Base-by-base conservation (phyloP, 1,284 basidiomycete species). In the Polyporus tsugae region DNA sequence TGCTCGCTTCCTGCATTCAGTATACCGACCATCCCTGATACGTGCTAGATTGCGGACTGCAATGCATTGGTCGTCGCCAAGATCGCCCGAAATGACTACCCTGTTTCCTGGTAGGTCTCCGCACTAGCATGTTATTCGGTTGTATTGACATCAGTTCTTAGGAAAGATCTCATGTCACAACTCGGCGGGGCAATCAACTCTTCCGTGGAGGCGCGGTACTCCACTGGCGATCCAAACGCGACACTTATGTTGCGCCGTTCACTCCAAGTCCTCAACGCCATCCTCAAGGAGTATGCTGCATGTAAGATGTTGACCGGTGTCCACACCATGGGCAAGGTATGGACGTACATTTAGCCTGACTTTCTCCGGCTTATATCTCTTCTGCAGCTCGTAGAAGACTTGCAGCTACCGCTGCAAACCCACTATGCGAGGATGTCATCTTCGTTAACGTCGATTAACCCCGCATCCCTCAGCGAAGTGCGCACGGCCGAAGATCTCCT, bases 51-150 rank as follows among this genome's bases (percentile, higher is more conserved):
- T 69, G 86, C 91, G 36, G 83, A 89, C 67, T 92, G 89, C 75
- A 95, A 94, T 71, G 84, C 91, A 74, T 75, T 90, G 39, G 87
- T 92, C 38, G 83, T 92, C 5, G 83, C 87, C 7, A 94, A 89
- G 77, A 87, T 94, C 64, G 88, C 92, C 11, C 86, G 94, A 58
- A 78, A 85, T 38, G 93, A 95, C 75, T 94, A 86, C 76, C 93
- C 93, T 13, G 79, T 76, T 52, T 82, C 82, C 60, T 95, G 93
- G 93, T 91, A 69, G 39, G 79, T 75, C 38, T 78, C 52, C 58
- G 11, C 33, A 41, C 9, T 17, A 6, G 3, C n/a, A n/a, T 46
- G 15, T 13, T 25, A 17, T 7, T 64, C n/a, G 22, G 11, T 46
- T 33, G 2, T 44, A 38, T 53, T 55, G 66, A 67, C 53, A n/a